Base-by-base conservation (phyloP, 495 filamentous ascomycete genomes). In the Zalerion maritima region DNA sequence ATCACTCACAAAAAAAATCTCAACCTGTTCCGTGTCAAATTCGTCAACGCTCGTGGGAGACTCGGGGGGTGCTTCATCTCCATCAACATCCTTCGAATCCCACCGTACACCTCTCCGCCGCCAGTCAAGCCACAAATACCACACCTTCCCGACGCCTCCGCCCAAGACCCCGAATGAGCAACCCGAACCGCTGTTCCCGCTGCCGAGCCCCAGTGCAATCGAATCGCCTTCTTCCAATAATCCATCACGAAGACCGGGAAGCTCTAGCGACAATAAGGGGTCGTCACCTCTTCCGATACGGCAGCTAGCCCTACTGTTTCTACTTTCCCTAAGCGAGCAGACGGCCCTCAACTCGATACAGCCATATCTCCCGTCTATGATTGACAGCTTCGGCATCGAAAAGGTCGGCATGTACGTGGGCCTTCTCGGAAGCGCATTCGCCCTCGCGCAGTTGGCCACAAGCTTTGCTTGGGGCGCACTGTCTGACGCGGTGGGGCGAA, bases 361-460 rank as follows among this genome's bases (percentile, higher is more conserved):
- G n/a, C 89, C 89, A 0, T 97, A 97, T 52, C 70, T 97, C 0
- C 89, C 89, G 0, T 70, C 83, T 33, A 96, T 96, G 87, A 72
- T 80, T 2, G 71, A 75, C 6, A 73, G 69, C 5, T 96, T 97
- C 41, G 78, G 81, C 3, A 80, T 83, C 36, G 62, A 57, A 1
- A 57, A 81, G 34, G 78, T 83, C 14, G 89, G 89, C 4, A 47
- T 96, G 19, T 94, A 93, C 50, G 86, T 94, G 10, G 89, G 89
- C 14, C 55, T 78, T 23, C 75, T 96, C 23, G 91, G 84, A 0
- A 91, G 82, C 2, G 66, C 81, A 0, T 97, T 96, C 53, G 89
- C 89, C 4, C 54, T 91, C 18, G 91, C 89, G 7, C 89, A 97
- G 51, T 76, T 94, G 31, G 64, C 71, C 2, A 93, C 89, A 3